A percentile compares a stretch with the other conserved stretches of the same genome.
phyloP scores from a whole-genome alignment of 768 basidiomycete genomes.

The Kwoniella dejecticola region DNA sequence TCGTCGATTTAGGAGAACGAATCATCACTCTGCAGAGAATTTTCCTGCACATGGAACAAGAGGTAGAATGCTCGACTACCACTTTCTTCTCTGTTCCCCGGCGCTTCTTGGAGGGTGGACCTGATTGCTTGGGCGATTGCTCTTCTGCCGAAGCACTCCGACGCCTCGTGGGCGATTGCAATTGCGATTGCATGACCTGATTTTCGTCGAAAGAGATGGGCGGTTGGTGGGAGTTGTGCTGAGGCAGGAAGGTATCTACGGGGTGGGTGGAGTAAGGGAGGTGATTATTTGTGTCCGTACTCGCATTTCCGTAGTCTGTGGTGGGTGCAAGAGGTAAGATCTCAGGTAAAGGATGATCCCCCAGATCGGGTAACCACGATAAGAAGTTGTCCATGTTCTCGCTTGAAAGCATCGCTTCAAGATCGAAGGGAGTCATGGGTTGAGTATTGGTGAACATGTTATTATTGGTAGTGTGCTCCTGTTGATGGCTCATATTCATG shows the following conservation, averaged over 20 bases:
- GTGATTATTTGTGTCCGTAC: too few species aligned
- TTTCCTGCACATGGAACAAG: slow-evolving; percentile 29
- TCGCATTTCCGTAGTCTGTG: slow-evolving; percentile 3
- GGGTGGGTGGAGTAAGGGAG: neutral
- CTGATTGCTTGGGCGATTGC: neutral
- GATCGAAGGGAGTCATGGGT: slow-evolving; percentile 40
- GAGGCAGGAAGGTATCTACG: neutral
- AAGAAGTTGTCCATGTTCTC: slow-evolving; percentile 38
- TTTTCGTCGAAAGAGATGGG: neutral
- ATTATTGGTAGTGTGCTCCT: neutral
- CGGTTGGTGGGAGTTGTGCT: neutral
- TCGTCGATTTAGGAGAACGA: slow-evolving; percentile 37
- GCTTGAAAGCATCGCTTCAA: slow-evolving; percentile 39
- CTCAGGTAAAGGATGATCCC: slow-evolving; percentile 12
- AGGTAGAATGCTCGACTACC: slow-evolving; percentile 24
- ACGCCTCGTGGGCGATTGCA: slow-evolving; percentile 10
- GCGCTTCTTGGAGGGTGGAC: slow-evolving; percentile 17
- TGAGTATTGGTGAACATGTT: neutral
- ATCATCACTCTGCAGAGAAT: slow-evolving; percentile 36
- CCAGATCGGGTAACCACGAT: slow-evolving; percentile 45
- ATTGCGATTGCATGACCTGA: neutral
- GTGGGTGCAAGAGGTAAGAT: neutral
- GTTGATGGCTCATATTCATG: neutral
- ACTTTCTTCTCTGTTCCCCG: slow-evolving; percentile 35
- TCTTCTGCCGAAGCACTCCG: slow-evolving; percentile 12